phyloP scores from a whole-genome alignment of 2,329 filamentous ascomycete genomes.

The Cladophialophora bantiana region DNA sequence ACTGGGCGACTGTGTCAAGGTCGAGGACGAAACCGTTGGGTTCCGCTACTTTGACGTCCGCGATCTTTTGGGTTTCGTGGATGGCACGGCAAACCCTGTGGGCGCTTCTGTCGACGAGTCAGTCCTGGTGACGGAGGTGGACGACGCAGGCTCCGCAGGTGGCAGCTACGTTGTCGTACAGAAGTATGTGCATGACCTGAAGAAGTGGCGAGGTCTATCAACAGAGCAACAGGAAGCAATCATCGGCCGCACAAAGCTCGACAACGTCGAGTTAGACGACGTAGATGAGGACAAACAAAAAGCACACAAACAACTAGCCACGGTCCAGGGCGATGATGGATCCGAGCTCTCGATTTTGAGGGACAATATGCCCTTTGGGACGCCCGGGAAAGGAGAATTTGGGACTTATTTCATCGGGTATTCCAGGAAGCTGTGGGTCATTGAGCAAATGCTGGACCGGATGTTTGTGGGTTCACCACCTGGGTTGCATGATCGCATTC shows the following conservation, averaged over 20 bases:
- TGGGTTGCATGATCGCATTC: constrained; percentile 62
- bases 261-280: constrained; percentile 65
- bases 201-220: constrained; percentile 55
- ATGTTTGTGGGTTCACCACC: constrained; percentile 65
- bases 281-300: constrained; percentile 54
- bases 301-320: constrained; percentile 63
- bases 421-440: constrained; percentile 61
- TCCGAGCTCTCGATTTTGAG: constrained; percentile 62
- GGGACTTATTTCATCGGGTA: constrained; percentile 68
- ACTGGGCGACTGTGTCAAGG: constrained; percentile 56
- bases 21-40: constrained; percentile 62
- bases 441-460: constrained; percentile 64
- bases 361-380: constrained; percentile 69
- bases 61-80: constrained; percentile 66
- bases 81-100: constrained; percentile 66
- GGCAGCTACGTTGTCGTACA: constrained; percentile 67
- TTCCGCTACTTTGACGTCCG: constrained; percentile 68
- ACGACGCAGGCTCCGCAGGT: constrained; percentile 49
- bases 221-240: constrained; percentile 63
- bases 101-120: constrained; percentile 54
- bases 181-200: constrained; percentile 64
- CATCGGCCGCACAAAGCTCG: constrained; percentile 64
- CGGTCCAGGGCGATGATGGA: constrained; percentile 60
- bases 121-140: constrained; percentile 54
- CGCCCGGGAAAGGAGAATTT: constrained; percentile 58